Base-by-base conservation (phyloP, 257 asterid genomes). In the Solanum medicagineum region DNA sequence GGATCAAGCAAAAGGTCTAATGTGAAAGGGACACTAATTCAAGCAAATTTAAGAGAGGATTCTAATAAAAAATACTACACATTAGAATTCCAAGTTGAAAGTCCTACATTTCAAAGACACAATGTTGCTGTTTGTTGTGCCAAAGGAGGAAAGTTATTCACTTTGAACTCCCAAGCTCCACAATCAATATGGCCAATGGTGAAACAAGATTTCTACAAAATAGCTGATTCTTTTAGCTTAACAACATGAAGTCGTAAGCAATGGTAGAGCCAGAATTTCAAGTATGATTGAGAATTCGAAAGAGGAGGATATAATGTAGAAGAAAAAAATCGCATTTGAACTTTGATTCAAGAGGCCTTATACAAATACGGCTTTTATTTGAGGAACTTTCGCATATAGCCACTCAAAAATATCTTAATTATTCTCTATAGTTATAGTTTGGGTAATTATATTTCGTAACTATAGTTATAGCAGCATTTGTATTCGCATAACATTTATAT, bases 51-150 rank as follows among this genome's bases (percentile, higher is more conserved):
- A 86, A 90, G 96, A 80, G 93, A 93, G 85, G 98, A 92, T 91
- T 44, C 90, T 1, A 70, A 70, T 0, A 13, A 26, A 74, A 94
- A 90, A 82, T 94, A 94, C 79, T 95, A 94, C 84, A 92, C 90
- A 89, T 83, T 94, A 66, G 97, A 96, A 87, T 96, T 92, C 74
- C 87, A 83, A 73, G 94, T 96, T 1, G 97, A 93, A 88, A 91
- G 92, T 84, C 89, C 94, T 0, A 17, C 29, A 63, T 96, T 94
- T 90, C 83, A 14, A 45, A 93, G 98, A 45, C 98, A 93, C 83
- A 96, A 93, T 66, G 92, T 96, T 19, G 94, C 97, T 22, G 94
- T 94, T 8, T 94, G 97, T 71, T 96, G 99, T 81, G 93, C 90
- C 17, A 88, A 84, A 44, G 88, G 87, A 53, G 97, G 98, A 81